These are phyloP conservation scores for Parafenestella ontariensis DNA, from an alignment of 2,329 filamentous ascomycete species.

Conservation along the genomic window DNA sequence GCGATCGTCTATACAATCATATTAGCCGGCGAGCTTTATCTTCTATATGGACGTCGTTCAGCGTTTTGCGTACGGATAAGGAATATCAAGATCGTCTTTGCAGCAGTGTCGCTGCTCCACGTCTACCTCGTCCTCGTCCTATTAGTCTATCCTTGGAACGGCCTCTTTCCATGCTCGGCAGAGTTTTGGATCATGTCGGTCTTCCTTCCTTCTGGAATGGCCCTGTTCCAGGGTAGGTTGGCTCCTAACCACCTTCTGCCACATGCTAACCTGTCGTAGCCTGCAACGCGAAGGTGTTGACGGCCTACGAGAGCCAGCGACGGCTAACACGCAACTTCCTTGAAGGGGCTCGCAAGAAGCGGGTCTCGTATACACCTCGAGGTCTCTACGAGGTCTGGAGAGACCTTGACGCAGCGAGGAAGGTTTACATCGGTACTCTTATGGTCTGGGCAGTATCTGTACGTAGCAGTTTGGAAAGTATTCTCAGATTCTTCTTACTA, in stretches of 20 bases:
- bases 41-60: constrained; percentile 38
- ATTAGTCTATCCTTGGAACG: constrained; percentile 48
- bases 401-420: constrained; percentile 40
- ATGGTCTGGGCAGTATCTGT: constrained; percentile 41
- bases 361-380: constrained; percentile 35
- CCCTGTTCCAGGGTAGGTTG: constrained; percentile 45
- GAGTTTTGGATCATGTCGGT: constrained; percentile 51
- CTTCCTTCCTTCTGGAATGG: constrained; percentile 49
- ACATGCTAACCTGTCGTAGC: constrained; percentile 20
- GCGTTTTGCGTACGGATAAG: constrained; percentile 45
- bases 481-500: constrained; percentile 12
- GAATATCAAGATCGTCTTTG: constrained; percentile 42
- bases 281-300: constrained; percentile 47
- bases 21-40: constrained; percentile 36
- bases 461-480: constrained; percentile 7
- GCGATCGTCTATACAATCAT: constrained; percentile 45
- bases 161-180: constrained; percentile 43
- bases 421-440: constrained; percentile 43
- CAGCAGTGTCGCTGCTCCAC: constrained; percentile 45
- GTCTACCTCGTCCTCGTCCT: constrained; percentile 46
- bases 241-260: neutral
- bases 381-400: constrained; percentile 41
- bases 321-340: constrained; percentile 45
- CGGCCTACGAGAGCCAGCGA: constrained; percentile 45
- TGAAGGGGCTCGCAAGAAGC: constrained; percentile 44